Evolutionary conservation across 257 asterid genomes (phyloP).

Genomic region (Nicotiana attenuata): DNA sequence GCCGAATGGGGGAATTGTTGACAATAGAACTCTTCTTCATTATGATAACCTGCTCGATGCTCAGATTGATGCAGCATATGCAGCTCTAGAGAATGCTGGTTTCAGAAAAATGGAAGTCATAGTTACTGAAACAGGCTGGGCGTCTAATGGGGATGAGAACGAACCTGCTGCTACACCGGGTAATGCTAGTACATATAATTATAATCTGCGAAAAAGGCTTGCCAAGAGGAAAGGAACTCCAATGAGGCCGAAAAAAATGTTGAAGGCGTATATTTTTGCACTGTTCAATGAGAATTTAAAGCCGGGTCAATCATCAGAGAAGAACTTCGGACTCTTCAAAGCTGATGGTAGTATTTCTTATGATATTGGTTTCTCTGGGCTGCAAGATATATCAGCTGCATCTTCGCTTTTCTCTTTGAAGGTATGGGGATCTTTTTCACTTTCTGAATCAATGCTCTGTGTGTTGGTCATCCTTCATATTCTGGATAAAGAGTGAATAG

Average conservation of each 20-base stretch:
- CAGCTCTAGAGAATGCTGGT: conserved; percentile 78
- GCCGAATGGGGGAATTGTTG: conserved; percentile 56
- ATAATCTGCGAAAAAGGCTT: conserved; percentile 75
- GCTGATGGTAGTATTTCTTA: conserved; percentile 82
- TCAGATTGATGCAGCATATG: conserved; percentile 93
- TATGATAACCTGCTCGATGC: conserved; percentile 97
- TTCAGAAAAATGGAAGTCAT: conserved; percentile 76
- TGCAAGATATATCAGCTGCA: conserved; percentile 60
- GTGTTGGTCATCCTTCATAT: not conserved
- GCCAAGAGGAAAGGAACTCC: conserved; percentile 96
- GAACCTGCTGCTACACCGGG: conserved; percentile 73
- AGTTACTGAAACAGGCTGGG: conserved; percentile 98
- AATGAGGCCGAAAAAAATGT: conserved; percentile 55
- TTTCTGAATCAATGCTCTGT: not conserved
- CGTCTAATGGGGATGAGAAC: conserved; percentile 78
- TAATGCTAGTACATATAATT: conserved; percentile 80
- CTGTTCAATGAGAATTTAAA: conserved; percentile 78
- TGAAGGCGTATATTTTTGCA: conserved; percentile 88
- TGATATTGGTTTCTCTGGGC: conserved; percentile 75
- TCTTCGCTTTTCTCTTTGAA: conserved; percentile 44
- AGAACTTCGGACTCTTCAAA: conserved; percentile 65
- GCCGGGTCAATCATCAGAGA: conserved; percentile 70
- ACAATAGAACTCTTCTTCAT: conserved; percentile 56
- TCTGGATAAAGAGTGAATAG: not conserved
- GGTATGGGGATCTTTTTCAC: conserved; percentile 31